Evolutionary conservation across 2,329 filamentous ascomycete species (phyloP).

Genomic region (Botryotinia convoluta): DNA sequence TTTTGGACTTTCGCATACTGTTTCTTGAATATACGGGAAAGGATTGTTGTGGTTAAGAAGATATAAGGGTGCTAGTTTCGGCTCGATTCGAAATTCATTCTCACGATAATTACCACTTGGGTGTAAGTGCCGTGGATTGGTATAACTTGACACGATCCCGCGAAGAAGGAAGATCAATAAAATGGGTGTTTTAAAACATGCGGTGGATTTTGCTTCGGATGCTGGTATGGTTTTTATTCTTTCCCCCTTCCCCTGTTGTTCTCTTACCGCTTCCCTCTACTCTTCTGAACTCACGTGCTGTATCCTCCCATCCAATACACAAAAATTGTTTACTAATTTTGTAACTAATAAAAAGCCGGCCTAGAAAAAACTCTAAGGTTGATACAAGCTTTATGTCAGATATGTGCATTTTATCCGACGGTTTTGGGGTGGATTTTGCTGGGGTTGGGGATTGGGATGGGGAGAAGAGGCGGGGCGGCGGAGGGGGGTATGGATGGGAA

Average conservation of each 20-base stretch:
- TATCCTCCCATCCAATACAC: neutral
- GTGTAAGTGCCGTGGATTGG: neutral
- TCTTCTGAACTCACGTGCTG: neutral
- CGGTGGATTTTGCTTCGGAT: conserved; percentile 33
- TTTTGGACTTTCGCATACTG: neutral
- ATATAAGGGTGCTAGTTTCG: neutral
- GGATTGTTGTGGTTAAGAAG: neutral
- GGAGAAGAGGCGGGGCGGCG: conserved; percentile 11
- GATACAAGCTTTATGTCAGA: conserved; percentile 51
- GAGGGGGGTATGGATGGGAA: neutral
- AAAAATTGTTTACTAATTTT: neutral
- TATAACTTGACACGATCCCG: neutral
- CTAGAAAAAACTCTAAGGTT: conserved; percentile 60
- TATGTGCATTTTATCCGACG: conserved; percentile 47
- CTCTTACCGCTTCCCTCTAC: neutral
- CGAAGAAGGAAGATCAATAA: neutral
- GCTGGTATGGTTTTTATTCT: conserved; percentile 23
- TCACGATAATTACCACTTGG: neutral
- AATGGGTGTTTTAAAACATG: conserved; percentile 22
- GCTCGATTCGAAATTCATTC: neutral
- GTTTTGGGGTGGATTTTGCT: neutral
- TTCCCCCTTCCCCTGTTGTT: no score
- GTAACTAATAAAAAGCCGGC: conserved; percentile 45
- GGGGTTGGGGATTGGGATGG: conserved; percentile 37
- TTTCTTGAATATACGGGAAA: neutral